A percentile compares a stretch with the other conserved stretches of the same genome.
These are phyloP conservation scores for Echria macrotheca DNA, from an alignment of 495 filamentous ascomycete genomes.

Conservation along the genomic window DNA sequence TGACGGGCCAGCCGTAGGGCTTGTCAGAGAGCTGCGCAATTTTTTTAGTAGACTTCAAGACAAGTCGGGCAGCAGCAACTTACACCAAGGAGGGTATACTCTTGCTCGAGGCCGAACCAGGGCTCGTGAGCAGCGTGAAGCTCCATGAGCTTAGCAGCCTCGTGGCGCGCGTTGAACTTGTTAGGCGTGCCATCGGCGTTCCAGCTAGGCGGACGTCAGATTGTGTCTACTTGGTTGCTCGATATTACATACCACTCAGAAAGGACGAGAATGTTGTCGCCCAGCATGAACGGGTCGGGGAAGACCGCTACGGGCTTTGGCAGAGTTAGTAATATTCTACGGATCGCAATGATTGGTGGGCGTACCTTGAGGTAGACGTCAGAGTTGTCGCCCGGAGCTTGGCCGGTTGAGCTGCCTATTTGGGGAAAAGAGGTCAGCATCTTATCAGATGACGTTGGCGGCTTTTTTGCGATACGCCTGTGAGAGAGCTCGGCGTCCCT, in stretches of 20 bases:
- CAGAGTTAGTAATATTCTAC: no score
- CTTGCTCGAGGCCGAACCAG: slow-evolving; percentile 99
- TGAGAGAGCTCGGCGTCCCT: neutral
- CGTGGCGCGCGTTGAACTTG: slow-evolving; percentile 91
- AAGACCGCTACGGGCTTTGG: slow-evolving; percentile 81
- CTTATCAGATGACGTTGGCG: no score
- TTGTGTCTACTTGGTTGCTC: no score
- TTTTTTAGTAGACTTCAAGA: no score
- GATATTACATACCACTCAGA: no score
- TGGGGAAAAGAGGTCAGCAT: no score
- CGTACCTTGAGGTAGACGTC: slow-evolving; percentile 94
- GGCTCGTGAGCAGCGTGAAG: slow-evolving; percentile 75
- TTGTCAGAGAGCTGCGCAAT: slow-evolving; percentile 73
- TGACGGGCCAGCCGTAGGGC: slow-evolving; percentile 79
- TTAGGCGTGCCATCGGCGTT: slow-evolving; percentile 94
- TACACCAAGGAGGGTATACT: slow-evolving; percentile 64
- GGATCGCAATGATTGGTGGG: no score
- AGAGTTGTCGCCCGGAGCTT: slow-evolving; percentile 93
- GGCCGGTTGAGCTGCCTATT: slow-evolving; percentile 83
- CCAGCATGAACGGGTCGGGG: slow-evolving; percentile 86
- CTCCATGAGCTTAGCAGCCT: slow-evolving; percentile 69
- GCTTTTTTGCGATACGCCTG: neutral
- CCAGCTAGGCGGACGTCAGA: no score
- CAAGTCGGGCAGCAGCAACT: no score
- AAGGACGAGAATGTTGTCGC: slow-evolving; percentile 90